Evolutionary conservation across 371 early-diverging fungal species (phyloP), one percentile per base, ranked within the genome.

Genomic region (Mortierella sp.): DNA sequence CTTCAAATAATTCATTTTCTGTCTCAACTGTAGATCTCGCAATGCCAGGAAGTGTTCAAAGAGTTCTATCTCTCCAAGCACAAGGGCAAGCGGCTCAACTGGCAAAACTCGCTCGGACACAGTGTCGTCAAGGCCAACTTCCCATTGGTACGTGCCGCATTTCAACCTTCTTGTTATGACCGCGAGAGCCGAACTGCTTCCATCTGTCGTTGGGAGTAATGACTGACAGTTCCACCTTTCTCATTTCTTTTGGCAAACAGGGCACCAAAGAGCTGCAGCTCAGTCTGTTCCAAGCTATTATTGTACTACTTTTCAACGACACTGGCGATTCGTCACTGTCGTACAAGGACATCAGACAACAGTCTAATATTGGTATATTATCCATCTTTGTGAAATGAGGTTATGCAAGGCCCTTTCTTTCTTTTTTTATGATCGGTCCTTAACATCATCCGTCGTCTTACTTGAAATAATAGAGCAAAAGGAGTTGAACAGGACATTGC

Each of bases 91-190:
- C 90, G 93, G 46, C 87, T 99, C 46, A 93, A 92, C 56, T 99
- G 97, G 97, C 96, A 96, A 80, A 93, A 95, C 77, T 90, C 92
- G 6, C 91, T 98, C 54, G 97, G 96, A 0, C 92, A 93, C 27
- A 96, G 97, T 83, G 80, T 93, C 8, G 79, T 98, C 5, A 91
- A 90, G 65, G 96, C 94, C 2, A 46, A 88, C 46, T 97, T 95
- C 74, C 89, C 88, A 72, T 87, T 78, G 74, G 93, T 91, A 86
- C 75, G 46, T 80, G 75, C 55, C 54, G n/a, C 18, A 44, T 24
- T 51, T 51, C 18, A 18, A 18, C 51, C 18, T 18, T 5, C 35
- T 18, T 29, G 35, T 14, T 63, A 3, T 32, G 35, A 16, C 35
- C 5, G 4, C 11, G 0, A 11, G 8, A 7, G 12, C 10, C 56